Conservation (phyloP, 2,329 filamentous ascomycete genomes). For the Xylogone sp. region DNA sequence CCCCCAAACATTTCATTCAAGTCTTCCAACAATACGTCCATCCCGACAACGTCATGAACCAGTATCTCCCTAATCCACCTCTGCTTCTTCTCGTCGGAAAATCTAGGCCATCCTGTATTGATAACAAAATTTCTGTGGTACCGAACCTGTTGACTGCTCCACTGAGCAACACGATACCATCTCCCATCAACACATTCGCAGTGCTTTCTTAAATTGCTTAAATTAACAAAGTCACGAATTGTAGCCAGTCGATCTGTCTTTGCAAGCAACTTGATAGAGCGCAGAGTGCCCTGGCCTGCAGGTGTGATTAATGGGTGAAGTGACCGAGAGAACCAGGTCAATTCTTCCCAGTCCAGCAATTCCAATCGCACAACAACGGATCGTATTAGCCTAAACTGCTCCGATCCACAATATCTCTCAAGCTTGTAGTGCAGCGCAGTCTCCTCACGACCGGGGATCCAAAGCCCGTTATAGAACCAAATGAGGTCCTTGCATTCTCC, state of each 20-base stretch:
- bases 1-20: neutral
- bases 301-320: neutral
- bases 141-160: neutral
- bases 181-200: neutral
- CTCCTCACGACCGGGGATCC: neutral
- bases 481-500: neutral
- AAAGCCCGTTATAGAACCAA: neutral
- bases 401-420: neutral
- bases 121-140: neutral
- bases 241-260: neutral
- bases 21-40: neutral
- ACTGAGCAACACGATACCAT: neutral
- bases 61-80: neutral
- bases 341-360: neutral
- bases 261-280: neutral
- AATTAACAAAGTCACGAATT: neutral
- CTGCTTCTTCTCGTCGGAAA: neutral
- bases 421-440: neutral
- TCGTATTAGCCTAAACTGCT: neutral
- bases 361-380: neutral
- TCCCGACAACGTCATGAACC: neutral
- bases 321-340: neutral
- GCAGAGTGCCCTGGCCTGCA: neutral
- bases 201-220: neutral
- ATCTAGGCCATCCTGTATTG: neutral